Conservation (phyloP, 495 filamentous ascomycete species). For the Achaetomiella virescens region DNA sequence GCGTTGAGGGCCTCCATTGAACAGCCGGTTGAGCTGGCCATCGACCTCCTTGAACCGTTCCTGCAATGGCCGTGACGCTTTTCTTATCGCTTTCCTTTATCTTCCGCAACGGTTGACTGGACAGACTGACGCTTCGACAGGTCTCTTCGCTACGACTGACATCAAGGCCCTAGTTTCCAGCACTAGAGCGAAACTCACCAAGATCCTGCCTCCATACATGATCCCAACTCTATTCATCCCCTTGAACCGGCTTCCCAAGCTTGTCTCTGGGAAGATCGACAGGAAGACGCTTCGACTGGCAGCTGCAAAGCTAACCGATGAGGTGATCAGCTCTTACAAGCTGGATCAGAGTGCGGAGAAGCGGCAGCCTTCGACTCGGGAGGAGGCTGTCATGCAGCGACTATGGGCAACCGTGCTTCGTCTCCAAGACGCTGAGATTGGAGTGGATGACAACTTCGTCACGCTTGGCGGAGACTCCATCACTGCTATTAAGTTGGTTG, state of each 20-base stretch:
- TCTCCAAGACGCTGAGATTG: constrained; percentile 29
- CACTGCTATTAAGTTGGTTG: constrained; percentile 58
- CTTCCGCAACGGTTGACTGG: neutral
- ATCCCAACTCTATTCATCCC: constrained; percentile 1
- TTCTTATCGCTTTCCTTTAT: constrained; percentile 5
- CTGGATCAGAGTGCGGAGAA: neutral
- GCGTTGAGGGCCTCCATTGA: constrained; percentile 25
- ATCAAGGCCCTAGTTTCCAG: neutral
- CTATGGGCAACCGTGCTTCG: constrained; percentile 25
- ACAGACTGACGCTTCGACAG: neutral
- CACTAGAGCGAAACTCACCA: neutral
- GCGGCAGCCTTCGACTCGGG: neutral
- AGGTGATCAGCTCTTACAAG: constrained; percentile 5
- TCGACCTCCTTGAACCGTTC: neutral
- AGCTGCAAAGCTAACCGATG: constrained; percentile 26
- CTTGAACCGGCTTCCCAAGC: neutral
- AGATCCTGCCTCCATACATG: neutral
- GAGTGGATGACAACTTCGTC: constrained; percentile 52
- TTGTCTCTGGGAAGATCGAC: constrained; percentile 8
- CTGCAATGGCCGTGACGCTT: neutral
- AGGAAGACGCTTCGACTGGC: constrained; percentile 2
- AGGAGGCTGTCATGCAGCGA: constrained; percentile 18
- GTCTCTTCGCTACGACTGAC: neutral
- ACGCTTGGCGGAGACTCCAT: constrained; percentile 62
- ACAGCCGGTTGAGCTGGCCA: neutral